Evolutionary conservation across 768 basidiomycete genomes (phyloP).

Genomic region (Calvatia gigantea): DNA sequence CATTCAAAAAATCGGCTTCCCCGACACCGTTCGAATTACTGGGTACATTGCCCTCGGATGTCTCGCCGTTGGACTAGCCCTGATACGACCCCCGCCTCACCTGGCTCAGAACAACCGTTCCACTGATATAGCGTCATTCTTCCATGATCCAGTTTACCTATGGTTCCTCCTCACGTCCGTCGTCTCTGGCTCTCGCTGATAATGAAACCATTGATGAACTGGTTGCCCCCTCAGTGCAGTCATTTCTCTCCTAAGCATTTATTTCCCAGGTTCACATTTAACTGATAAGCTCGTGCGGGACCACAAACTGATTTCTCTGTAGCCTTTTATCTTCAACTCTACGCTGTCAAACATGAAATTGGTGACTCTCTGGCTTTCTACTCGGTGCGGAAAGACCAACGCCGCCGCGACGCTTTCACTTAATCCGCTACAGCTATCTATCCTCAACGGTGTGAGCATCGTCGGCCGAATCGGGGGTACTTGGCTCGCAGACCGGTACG

Average conservation of each 20-base stretch:
- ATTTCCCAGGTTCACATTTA: constrained; percentile 4
- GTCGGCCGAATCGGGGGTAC: constrained; percentile 33
- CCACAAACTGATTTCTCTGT: no score
- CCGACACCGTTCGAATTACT: constrained; percentile 10
- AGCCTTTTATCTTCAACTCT: no score
- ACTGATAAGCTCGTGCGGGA: no score
- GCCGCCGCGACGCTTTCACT: constrained; percentile 10
- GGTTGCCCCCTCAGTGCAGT: constrained; percentile 7
- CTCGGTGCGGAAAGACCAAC: constrained; percentile 31
- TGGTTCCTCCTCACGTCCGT: constrained; percentile 8
- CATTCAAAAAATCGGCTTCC: constrained; percentile 12
- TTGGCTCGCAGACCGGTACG: constrained; percentile 32
- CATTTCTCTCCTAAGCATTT: constrained; percentile 2
- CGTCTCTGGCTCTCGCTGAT: not conserved
- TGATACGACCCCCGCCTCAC: constrained; percentile 10
- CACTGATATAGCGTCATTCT: constrained; percentile 8
- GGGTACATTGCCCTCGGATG: constrained; percentile 16
- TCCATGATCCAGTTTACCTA: constrained; percentile 11
- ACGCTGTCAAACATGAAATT: no score
- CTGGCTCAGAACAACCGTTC: constrained; percentile 3
- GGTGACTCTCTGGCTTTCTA: constrained; percentile 45
- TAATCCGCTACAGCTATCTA: constrained; percentile 27
- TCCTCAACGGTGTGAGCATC: constrained; percentile 30
- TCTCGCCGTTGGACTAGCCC: constrained; percentile 8
- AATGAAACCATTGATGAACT: not conserved